Percentiles rank a stretch among this genome's conserved stretches.
Conservation (phyloP, 2,329 filamentous ascomycete genomes). For the Trichophyton schoenleinii region DNA sequence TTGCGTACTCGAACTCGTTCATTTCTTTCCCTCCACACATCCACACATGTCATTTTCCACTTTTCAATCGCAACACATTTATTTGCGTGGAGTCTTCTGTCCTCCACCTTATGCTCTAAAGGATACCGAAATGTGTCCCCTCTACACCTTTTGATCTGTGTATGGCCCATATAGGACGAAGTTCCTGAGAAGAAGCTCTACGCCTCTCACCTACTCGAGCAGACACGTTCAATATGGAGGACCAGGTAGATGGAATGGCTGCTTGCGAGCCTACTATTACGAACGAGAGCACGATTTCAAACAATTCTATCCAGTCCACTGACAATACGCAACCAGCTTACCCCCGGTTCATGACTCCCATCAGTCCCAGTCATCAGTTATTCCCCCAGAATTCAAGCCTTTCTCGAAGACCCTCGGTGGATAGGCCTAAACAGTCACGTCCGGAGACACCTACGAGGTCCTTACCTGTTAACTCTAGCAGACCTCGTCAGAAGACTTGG, state of each 20-base stretch:
- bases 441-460: constrained; percentile 10
- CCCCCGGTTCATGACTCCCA: not conserved
- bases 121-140: not conserved
- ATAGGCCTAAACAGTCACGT: not conserved
- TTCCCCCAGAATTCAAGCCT: not conserved
- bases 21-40: not conserved
- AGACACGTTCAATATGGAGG: not conserved
- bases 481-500: constrained; percentile 10
- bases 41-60: not conserved
- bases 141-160: not conserved
- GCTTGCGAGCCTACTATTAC: not conserved
- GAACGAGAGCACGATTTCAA: not conserved
- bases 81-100: not conserved
- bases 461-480: not conserved
- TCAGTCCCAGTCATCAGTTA: not conserved
- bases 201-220: not conserved
- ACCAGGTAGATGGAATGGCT: not conserved
- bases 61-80: not conserved
- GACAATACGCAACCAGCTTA: not conserved
- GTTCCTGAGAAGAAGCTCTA: no score
- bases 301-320: not conserved
- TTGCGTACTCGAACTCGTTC: no score
- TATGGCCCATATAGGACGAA: not conserved
- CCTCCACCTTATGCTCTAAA: not conserved
- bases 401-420: not conserved